These are phyloP conservation scores for Rhododendron ovatum DNA, from an alignment of 148 eudicot species.

Conservation along the genomic window DNA sequence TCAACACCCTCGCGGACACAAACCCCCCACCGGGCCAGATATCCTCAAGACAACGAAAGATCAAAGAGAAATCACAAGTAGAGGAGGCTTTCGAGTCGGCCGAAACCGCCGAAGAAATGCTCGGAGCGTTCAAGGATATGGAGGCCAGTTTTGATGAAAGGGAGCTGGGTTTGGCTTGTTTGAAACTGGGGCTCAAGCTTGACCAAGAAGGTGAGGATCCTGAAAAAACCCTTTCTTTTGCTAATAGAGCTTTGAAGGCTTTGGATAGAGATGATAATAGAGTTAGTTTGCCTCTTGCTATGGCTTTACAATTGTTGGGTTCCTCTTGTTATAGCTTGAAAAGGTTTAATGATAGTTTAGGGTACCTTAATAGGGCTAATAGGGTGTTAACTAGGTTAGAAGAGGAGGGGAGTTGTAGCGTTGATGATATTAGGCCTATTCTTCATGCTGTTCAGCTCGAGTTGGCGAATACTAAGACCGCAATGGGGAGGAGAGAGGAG, in stretches of 20 bases:
- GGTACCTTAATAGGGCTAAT: constrained; percentile 78
- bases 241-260: constrained; percentile 59
- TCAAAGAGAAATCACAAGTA: constrained; percentile 45
- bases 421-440: constrained; percentile 52
- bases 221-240: constrained; percentile 59
- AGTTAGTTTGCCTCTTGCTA: constrained; percentile 61
- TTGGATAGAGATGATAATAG: constrained; percentile 38
- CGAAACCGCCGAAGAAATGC: constrained; percentile 60
- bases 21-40: constrained; percentile 22
- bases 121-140: constrained; percentile 69
- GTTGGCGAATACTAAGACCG: constrained; percentile 70
- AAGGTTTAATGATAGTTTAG: constrained; percentile 76
- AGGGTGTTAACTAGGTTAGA: constrained; percentile 51
- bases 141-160: constrained; percentile 60
- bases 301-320: constrained; percentile 85
- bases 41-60: constrained; percentile 64
- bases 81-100: constrained; percentile 87
- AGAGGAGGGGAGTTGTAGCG: constrained; percentile 32
- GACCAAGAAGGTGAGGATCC: constrained; percentile 86
- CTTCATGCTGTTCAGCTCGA: constrained; percentile 84
- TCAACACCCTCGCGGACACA: constrained; percentile 45
- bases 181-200: constrained; percentile 81
- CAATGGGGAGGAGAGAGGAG: constrained; percentile 91
- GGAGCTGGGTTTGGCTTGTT: constrained; percentile 72
- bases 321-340: constrained; percentile 53